A percentile compares a stretch with the other conserved stretches of the same genome.
Evolutionary conservation across 2,329 filamentous ascomycete genomes (phyloP).

Genomic region (Alternaria solani): DNA sequence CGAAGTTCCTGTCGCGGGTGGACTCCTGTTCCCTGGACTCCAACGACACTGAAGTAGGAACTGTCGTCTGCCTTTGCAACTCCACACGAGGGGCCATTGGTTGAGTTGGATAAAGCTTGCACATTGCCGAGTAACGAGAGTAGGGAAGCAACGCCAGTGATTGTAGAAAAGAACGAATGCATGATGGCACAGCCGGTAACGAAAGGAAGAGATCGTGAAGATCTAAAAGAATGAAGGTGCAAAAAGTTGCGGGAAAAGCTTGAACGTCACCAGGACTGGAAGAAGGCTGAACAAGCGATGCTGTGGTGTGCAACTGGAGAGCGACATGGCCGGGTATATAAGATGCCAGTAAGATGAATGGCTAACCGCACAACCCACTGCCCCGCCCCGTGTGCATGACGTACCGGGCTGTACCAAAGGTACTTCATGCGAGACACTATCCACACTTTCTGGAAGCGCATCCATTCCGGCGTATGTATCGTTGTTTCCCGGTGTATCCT

Average conservation of each 20-base stretch:
- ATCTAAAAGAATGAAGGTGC: constrained; percentile 33
- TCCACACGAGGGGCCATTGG: constrained; percentile 33
- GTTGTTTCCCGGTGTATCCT: constrained; percentile 18
- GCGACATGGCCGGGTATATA: constrained; percentile 6
- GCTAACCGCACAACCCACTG: constrained; percentile 9
- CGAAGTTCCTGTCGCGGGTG: constrained; percentile 40
- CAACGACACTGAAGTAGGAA: constrained; percentile 43
- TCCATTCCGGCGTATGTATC: not conserved
- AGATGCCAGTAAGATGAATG: constrained; percentile 19
- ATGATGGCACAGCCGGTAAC: constrained; percentile 39
- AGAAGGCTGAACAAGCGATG: constrained; percentile 22
- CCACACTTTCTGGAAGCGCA: not conserved
- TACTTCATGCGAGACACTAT: constrained; percentile 27
- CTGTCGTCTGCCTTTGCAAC: constrained; percentile 30
- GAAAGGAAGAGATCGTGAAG: constrained; percentile 36
- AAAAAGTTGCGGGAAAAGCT: constrained; percentile 28
- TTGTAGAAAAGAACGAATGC: constrained; percentile 36
- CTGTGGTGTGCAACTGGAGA: not conserved
- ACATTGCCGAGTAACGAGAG: constrained; percentile 28
- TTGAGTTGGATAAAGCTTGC: constrained; percentile 27
- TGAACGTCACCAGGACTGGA: constrained; percentile 36
- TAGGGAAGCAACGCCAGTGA: constrained; percentile 25
- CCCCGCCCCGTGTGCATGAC: constrained; percentile 27
- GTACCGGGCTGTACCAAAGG: constrained; percentile 22
- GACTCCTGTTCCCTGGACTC: constrained; percentile 42